phyloP scores from a whole-genome alignment of 495 filamentous ascomycete genomes.

The Tuber microsphaerosporum region DNA sequence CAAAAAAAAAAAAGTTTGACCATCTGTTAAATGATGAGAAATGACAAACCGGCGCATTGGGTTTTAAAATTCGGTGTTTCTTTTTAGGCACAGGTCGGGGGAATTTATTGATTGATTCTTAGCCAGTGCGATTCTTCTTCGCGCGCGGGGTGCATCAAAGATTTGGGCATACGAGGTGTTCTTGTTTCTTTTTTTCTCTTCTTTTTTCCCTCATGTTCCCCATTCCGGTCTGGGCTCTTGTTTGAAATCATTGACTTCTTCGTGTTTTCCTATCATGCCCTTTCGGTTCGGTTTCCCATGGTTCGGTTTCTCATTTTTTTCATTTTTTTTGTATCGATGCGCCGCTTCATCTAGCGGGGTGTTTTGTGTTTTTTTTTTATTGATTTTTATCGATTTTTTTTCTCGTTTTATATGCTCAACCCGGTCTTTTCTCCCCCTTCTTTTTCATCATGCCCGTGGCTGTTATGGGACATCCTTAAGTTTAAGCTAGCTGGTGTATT shows the following conservation, averaged over 20 bases:
- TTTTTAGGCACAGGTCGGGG: conserved; percentile 34
- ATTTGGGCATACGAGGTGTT: conserved; percentile 34
- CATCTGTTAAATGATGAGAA: conserved; percentile 33
- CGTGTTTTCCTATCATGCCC: conserved; percentile 5
- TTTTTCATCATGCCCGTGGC: conserved; percentile 28
- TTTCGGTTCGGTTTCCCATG: background rate
- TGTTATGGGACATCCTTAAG: conserved; percentile 36
- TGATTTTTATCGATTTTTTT: conserved; percentile 26
- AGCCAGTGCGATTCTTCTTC: conserved; percentile 32
- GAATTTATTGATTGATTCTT: conserved; percentile 36
- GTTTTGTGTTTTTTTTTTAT: conserved; percentile 22
- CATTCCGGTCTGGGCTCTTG: conserved; percentile 1
- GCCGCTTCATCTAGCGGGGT: conserved; percentile 6
- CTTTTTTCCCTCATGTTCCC: conserved; percentile 11
- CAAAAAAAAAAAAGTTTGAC: conserved; percentile 4
- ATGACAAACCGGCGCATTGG: conserved; percentile 39
- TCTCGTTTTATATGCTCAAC: conserved; percentile 15
- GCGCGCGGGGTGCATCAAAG: conserved; percentile 29
- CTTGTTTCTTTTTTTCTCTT: conserved; percentile 25
- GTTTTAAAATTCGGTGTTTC: conserved; percentile 41
- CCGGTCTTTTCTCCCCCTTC: conserved; percentile 25
- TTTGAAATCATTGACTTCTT: conserved; percentile 15
- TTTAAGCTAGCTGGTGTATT: conserved; percentile 26
- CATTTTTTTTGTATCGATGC: conserved; percentile 20
- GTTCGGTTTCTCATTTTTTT: background rate